These are phyloP conservation scores for Calonectria naviculata DNA, from an alignment of 2,329 filamentous ascomycete genomes.

Conservation along the genomic window DNA sequence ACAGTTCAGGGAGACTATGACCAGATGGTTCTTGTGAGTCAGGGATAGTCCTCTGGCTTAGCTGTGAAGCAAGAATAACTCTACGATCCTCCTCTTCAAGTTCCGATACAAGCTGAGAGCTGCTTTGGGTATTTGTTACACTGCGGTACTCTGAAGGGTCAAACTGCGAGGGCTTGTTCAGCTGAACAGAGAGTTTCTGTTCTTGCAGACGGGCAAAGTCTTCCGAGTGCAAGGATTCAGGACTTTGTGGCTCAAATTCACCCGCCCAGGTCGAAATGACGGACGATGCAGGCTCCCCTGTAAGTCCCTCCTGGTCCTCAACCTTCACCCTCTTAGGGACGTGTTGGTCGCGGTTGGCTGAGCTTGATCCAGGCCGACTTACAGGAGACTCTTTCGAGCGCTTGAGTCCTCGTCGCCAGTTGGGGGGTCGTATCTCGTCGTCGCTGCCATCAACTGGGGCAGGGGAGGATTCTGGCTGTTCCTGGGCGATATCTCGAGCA, in stretches of 20 bases:
- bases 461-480: background rate
- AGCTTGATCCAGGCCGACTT: slow-evolving; percentile 23
- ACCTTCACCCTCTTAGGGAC: slow-evolving; percentile 36
- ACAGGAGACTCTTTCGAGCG: slow-evolving; percentile 26
- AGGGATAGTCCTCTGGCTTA: slow-evolving; percentile 53
- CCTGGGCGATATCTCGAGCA: background rate
- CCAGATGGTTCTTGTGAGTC: slow-evolving; percentile 56
- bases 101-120: slow-evolving; percentile 43
- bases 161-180: slow-evolving; percentile 45
- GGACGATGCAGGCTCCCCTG: slow-evolving; percentile 45
- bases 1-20: slow-evolving; percentile 31
- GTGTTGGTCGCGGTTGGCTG: slow-evolving; percentile 25
- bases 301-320: slow-evolving; percentile 36
- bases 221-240: slow-evolving; percentile 26
- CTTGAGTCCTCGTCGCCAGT: slow-evolving; percentile 36
- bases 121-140: slow-evolving; percentile 43
- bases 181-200: slow-evolving; percentile 42
- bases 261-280: slow-evolving; percentile 41
- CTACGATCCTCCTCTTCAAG: slow-evolving; percentile 49
- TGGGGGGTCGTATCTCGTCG: slow-evolving; percentile 40
- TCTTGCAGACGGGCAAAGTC: slow-evolving; percentile 16
- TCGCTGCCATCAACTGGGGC: slow-evolving; percentile 16
- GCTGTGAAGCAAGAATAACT: slow-evolving; percentile 41
- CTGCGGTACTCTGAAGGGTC: slow-evolving; percentile 50
- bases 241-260: slow-evolving; percentile 31